Conservation (phyloP, 108 stramenopile genomes). For the Pseudonitzschia pungens region DNA sequence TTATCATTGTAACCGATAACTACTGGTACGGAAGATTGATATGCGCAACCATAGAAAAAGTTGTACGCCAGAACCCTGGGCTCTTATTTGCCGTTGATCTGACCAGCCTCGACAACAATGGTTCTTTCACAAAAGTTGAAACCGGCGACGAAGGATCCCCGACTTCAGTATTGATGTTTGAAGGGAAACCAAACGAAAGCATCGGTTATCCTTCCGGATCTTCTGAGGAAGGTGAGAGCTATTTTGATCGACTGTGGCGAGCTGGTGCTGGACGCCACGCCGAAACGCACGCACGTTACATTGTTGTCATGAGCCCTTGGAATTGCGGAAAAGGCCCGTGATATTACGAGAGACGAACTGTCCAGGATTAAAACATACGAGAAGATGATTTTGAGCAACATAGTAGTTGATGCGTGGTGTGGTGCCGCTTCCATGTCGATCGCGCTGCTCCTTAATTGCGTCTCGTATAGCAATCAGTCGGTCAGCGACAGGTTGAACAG, state of each 20-base stretch:
- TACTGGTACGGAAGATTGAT: conserved; percentile 69
- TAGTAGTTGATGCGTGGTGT: no score
- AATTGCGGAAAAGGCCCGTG: not conserved
- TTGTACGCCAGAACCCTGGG: conserved; percentile 28
- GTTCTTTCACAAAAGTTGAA: conserved; percentile 8
- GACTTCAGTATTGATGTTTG: conserved; percentile 43
- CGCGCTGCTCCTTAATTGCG: no score
- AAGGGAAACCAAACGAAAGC: conserved; percentile 61
- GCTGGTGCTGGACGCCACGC: conserved; percentile 80
- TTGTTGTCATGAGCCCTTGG: conserved; percentile 3
- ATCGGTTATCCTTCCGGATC: conserved; percentile 52
- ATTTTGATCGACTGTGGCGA: conserved; percentile 87
- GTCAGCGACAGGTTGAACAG: no score
- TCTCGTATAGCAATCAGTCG: no score
- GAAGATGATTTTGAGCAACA: no score
- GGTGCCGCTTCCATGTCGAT: no score
- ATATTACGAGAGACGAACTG: no score
- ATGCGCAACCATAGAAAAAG: conserved; percentile 54
- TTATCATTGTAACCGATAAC: conserved; percentile 85
- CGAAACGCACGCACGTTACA: conserved; percentile 27
- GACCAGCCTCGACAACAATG: not conserved
- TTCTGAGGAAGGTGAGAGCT: conserved; percentile 52
- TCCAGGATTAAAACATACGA: no score
- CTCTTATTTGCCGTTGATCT: conserved; percentile 21
- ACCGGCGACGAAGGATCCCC: conserved; percentile 7